A percentile compares a stretch with the other conserved stretches of the same genome.
Evolutionary conservation across 2,329 filamentous ascomycete genomes (phyloP).

Genomic region (Sporothrix euskadiensis): DNA sequence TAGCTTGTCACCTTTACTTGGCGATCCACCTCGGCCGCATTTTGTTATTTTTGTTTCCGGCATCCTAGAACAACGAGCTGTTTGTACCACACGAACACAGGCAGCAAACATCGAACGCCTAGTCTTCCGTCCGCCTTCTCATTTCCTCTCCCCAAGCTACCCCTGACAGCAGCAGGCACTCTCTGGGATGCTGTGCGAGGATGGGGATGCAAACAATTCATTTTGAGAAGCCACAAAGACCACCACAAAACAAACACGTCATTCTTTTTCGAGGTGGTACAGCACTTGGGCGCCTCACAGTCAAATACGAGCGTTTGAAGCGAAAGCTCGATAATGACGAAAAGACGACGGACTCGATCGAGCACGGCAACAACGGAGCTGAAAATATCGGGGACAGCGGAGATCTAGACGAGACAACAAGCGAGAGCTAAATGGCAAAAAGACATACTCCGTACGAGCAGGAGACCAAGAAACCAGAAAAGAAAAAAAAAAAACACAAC

Average conservation of each 20-base stretch:
- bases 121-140: background rate
- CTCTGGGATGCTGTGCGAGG: background rate
- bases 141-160: background rate
- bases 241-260: background rate
- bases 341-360: background rate
- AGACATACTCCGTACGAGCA: background rate
- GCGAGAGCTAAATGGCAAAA: background rate
- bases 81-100: background rate
- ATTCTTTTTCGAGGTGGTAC: background rate
- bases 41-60: background rate
- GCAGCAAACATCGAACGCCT: background rate
- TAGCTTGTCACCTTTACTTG: background rate
- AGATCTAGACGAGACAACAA: background rate
- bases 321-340: background rate
- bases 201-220: background rate
- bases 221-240: slow-evolving; percentile 5
- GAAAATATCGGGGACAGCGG: background rate
- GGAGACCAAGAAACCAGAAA: background rate
- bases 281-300: background rate
- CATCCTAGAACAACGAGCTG: background rate
- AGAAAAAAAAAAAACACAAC: background rate
- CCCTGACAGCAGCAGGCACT: slow-evolving; percentile 5
- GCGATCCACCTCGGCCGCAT: background rate
- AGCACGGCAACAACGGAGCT: background rate
- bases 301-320: background rate